Evolutionary conservation across 768 basidiomycete genomes (phyloP), one percentile per base, ranked within the genome.

Genomic region (Mycena maculata): DNA sequence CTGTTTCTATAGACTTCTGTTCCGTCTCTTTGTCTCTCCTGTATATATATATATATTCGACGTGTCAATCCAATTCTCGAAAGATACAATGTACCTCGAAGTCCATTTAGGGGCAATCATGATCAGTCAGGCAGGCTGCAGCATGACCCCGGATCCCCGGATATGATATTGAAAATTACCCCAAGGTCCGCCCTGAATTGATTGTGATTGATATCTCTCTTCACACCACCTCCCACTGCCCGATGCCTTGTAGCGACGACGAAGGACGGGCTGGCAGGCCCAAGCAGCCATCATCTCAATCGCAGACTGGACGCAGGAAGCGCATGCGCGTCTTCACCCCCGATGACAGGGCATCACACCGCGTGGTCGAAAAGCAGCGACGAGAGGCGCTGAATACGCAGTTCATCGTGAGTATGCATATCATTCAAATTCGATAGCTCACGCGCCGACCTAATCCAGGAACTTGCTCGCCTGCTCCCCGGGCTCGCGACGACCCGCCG

Each of bases 361-460:
- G 36, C 4, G 60, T 50, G 15, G 27, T 44, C 31, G 60, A 61
- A 38, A 61, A 61, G 38, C 60, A 61, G 48, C 36, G 50, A 10
- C 13, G 49, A 1, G 60, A 61, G 48, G 50, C 60, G 11, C 45
- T 61, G 60, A 61, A 50, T 52, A 39, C 36, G 6, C 60, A 39
- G 18, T 61, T 61, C 23, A 50, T 61, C 18, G 60, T 53, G 60
- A 22, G 60, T 54, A 1, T 25, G 31, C 18, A 2, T 15, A 13
- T 45, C 25, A 4, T 12, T 9, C 10, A 25, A 10, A 57, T 57
- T 3, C 42, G 27, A 13, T 25, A 22, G 31, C 38, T 22, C 25
- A 30, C 49, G 25, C 27, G 4, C 10, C 9, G 20, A 5, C 27
- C 2, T 23, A 7, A 0, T 22, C 2, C 23, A 61, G 60, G 60